phyloP scores from a whole-genome alignment of 2,329 filamentous ascomycete species.

The Diaporthe velutina region DNA sequence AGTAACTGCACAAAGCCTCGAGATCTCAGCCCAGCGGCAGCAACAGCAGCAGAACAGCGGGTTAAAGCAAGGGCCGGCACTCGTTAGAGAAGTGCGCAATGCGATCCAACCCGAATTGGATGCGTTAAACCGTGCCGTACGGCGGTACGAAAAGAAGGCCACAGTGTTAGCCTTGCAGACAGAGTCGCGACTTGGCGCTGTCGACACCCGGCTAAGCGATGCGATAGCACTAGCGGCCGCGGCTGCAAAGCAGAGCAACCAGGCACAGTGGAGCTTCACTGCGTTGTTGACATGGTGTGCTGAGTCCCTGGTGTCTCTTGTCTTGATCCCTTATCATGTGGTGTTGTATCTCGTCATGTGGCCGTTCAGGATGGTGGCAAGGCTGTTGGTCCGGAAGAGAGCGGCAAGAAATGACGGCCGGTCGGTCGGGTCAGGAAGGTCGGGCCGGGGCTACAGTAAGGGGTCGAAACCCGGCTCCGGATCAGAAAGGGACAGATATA shows the following conservation, averaged over 20 bases:
- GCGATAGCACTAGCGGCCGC: slow-evolving; percentile 85
- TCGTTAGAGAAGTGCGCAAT: slow-evolving; percentile 71
- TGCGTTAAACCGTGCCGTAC: slow-evolving; percentile 87
- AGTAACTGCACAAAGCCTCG: slow-evolving; percentile 42
- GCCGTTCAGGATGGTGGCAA: slow-evolving; percentile 56
- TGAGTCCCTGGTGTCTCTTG: slow-evolving; percentile 51
- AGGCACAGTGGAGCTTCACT: slow-evolving; percentile 47
- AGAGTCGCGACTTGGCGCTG: slow-evolving; percentile 78
- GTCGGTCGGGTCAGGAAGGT: slow-evolving; percentile 40
- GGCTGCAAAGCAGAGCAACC: slow-evolving; percentile 67
- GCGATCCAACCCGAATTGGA: slow-evolving; percentile 85
- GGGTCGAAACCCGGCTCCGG: slow-evolving; percentile 45
- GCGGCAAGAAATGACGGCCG: slow-evolving; percentile 46
- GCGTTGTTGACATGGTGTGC: slow-evolving; percentile 52
- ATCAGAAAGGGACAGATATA: slow-evolving; percentile 50
- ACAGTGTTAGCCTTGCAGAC: slow-evolving; percentile 81
- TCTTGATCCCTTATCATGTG: slow-evolving; percentile 58
- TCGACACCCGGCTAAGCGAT: slow-evolving; percentile 81
- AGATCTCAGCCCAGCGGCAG: slow-evolving; percentile 39
- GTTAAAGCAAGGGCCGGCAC: slow-evolving; percentile 56
- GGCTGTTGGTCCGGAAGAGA: slow-evolving; percentile 49
- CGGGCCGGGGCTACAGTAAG: slow-evolving; percentile 43
- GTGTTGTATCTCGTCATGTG: slow-evolving; percentile 56
- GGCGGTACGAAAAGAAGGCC: slow-evolving; percentile 91
- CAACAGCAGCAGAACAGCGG: slow-evolving; percentile 47